A percentile compares a stretch with the other conserved stretches of the same genome.
Evolutionary conservation across 768 basidiomycete species (phyloP).

Genomic region (Mycena amicta): DNA sequence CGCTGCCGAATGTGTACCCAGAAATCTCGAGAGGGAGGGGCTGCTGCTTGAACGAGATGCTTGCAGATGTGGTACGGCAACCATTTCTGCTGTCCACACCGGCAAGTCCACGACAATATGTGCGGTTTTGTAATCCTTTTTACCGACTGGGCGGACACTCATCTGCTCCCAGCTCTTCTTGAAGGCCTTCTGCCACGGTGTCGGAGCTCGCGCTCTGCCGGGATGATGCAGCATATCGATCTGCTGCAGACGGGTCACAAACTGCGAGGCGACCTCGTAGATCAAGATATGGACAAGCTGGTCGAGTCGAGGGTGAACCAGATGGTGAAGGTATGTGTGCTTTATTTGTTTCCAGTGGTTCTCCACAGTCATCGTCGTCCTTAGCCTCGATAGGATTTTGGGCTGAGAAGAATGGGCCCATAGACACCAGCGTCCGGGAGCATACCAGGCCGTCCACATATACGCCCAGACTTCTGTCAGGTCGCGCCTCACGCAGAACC

Average conservation of each 20-base stretch:
- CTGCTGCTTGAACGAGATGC: too few relatives aligned
- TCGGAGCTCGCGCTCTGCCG: constrained; percentile 27
- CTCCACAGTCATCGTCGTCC: constrained; percentile 36
- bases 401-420: constrained; percentile 29
- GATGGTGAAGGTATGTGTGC: too few relatives aligned
- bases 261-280: constrained; percentile 26
- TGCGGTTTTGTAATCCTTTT: constrained; percentile 19
- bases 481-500: constrained; percentile 19
- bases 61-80: too few relatives aligned
- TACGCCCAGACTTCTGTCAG: constrained; percentile 30
- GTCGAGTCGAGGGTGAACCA: constrained; percentile 33
- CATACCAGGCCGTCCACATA: constrained; percentile 29
- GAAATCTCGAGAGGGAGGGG: too few relatives aligned
- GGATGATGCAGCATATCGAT: constrained; percentile 20
- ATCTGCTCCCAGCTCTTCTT: constrained; percentile 29
- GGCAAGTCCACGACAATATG: too few relatives aligned
- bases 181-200: constrained; percentile 29
- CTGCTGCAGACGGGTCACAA: constrained; percentile 18
- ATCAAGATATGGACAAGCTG: constrained; percentile 35
- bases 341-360: constrained; percentile 36
- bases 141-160: constrained; percentile 1
- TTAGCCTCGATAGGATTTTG: constrained; percentile 21
- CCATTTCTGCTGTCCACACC: too few relatives aligned
- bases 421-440: constrained; percentile 20
- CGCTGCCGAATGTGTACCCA: too few relatives aligned